Conservation (phyloP, 768 basidiomycete genomes). For the Pluteus cervinus region DNA sequence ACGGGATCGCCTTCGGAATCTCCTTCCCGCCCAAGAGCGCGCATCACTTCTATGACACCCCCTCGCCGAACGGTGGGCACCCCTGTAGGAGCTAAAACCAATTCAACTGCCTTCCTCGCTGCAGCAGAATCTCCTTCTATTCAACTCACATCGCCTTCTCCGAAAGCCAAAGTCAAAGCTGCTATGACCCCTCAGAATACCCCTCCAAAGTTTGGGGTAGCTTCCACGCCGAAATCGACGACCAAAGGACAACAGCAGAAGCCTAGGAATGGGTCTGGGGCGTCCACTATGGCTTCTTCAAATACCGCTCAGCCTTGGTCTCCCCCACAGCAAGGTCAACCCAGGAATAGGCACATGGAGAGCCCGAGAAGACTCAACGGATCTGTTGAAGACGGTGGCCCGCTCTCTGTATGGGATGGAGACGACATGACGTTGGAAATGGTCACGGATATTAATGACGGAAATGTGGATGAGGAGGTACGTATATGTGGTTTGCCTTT, state of each 20-base stretch:
- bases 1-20: slow-evolving; percentile 14
- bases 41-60: slow-evolving; percentile 41
- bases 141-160: slow-evolving; percentile 34
- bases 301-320: background rate
- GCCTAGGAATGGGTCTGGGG: slow-evolving; percentile 16
- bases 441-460: slow-evolving; percentile 56
- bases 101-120: slow-evolving; percentile 16
- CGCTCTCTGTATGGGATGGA: slow-evolving; percentile 8
- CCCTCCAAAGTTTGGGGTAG: slow-evolving; percentile 16
- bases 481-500: slow-evolving; percentile 8
- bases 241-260: slow-evolving; percentile 14
- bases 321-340: background rate
- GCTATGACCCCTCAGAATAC: slow-evolving; percentile 24
- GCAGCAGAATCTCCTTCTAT: slow-evolving; percentile 25
- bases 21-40: slow-evolving; percentile 27
- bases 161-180: slow-evolving; percentile 23
- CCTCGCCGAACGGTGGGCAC: slow-evolving; percentile 15
- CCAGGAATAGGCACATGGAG: background rate
- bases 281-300: slow-evolving; percentile 10
- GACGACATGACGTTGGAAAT: slow-evolving; percentile 44
- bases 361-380: background rate
- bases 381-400: background rate
- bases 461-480: slow-evolving; percentile 70
- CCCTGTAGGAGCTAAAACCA: slow-evolving; percentile 11
- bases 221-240: too few species aligned